Evolutionary conservation across 2,329 filamentous ascomycete species (phyloP).

Genomic region (Leptographium wingfieldii): DNA sequence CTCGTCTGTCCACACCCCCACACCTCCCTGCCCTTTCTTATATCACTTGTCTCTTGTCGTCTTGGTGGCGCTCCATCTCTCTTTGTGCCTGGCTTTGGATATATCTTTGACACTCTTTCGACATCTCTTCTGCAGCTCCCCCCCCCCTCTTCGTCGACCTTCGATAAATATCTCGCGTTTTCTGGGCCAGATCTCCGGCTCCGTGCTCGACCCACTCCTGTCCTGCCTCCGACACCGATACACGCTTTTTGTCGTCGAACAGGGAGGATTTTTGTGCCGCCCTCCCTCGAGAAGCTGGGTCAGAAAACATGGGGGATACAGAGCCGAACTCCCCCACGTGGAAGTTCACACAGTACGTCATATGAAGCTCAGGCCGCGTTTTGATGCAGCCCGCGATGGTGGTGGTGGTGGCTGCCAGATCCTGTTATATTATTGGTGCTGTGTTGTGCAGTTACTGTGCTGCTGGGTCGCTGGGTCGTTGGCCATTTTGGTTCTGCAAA

Average conservation of each 20-base stretch:
- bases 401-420: background rate
- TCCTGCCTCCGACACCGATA: background rate
- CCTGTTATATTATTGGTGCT: background rate
- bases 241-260: background rate
- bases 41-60: background rate
- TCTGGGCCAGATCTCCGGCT: background rate
- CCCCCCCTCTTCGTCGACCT: background rate
- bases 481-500: background rate
- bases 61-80: background rate
- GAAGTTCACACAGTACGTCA: conserved; percentile 97
- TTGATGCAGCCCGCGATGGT: background rate
- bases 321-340: conserved; percentile 90
- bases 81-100: background rate
- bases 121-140: background rate
- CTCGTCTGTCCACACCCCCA: background rate
- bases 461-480: background rate
- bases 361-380: conserved; percentile 2
- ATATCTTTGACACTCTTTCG: background rate
- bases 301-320: conserved; percentile 81
- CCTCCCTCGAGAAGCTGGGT: conserved; percentile 1
- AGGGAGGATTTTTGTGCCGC: conserved; percentile 5
- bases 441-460: background rate
- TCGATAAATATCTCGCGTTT: background rate
- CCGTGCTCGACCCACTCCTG: background rate
- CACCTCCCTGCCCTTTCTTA: background rate